These are phyloP conservation scores for Cnidoscolus chayamansa DNA, from an alignment of 441 rosid genomes.

Conservation along the genomic window DNA sequence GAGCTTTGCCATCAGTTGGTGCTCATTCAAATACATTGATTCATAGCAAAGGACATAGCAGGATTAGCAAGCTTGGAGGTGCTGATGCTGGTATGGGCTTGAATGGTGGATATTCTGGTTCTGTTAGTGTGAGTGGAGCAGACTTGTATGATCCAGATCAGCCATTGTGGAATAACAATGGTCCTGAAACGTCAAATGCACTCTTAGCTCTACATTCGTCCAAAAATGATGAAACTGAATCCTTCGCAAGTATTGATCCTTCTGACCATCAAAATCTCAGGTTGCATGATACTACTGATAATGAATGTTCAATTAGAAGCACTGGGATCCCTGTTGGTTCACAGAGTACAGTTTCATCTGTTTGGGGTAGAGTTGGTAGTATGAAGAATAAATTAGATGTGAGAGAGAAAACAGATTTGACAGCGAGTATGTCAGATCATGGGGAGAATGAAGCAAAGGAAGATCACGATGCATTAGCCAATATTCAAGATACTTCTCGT, in stretches of 20 bases:
- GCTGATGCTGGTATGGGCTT: slow-evolving; percentile 55
- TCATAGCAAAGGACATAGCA: slow-evolving; percentile 56
- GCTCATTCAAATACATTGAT: slow-evolving; percentile 49
- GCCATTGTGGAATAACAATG: slow-evolving; percentile 84
- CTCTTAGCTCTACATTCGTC: slow-evolving; percentile 50
- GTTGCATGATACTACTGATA: slow-evolving; percentile 38
- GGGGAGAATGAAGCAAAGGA: slow-evolving; percentile 54
- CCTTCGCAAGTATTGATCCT: slow-evolving; percentile 45
- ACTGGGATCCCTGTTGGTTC: slow-evolving; percentile 35
- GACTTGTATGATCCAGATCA: slow-evolving; percentile 99
- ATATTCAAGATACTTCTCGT: slow-evolving; percentile 36
- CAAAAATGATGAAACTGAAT: slow-evolving; percentile 50
- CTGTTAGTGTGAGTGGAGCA: slow-evolving; percentile 47
- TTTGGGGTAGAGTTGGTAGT: slow-evolving; percentile 76
- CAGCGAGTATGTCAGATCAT: slow-evolving; percentile 38
- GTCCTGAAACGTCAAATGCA: slow-evolving; percentile 64
- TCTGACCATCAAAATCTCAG: slow-evolving; percentile 41
- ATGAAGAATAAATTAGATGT: slow-evolving; percentile 44
- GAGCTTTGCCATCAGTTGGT: slow-evolving; percentile 49
- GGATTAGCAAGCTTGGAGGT: slow-evolving; percentile 56
- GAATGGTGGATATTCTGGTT: slow-evolving; percentile 53
- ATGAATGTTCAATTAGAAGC: slow-evolving; percentile 40
- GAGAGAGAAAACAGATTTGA: slow-evolving; percentile 56
- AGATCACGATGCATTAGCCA: slow-evolving; percentile 37
- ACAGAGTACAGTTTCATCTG: slow-evolving; percentile 47